phyloP scores from a whole-genome alignment of 768 basidiomycete genomes.

The Trametes meyenii region DNA sequence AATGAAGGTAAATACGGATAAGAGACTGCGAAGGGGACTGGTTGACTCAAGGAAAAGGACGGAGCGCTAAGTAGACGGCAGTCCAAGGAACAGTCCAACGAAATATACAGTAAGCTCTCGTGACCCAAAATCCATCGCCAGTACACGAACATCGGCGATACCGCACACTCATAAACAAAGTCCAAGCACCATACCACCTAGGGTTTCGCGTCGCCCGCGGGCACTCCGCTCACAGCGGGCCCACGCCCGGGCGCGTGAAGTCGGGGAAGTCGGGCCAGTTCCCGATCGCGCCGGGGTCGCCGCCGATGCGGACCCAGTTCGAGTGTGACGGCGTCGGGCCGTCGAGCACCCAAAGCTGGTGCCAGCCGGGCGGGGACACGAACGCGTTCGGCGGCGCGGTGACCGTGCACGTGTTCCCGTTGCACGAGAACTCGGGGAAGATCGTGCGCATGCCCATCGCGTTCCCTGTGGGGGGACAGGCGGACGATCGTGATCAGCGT shows the following conservation, averaged over 20 bases:
- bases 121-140: too few relatives aligned
- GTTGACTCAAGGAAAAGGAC: too few relatives aligned
- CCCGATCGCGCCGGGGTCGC: slow-evolving; percentile 69
- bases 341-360: slow-evolving; percentile 75
- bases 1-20: too few relatives aligned
- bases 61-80: too few relatives aligned
- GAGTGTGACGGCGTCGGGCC: slow-evolving; percentile 80
- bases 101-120: too few relatives aligned
- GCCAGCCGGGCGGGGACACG: slow-evolving; percentile 77
- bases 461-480: slow-evolving; percentile 40
- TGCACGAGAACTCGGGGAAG: slow-evolving; percentile 72
- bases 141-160: too few relatives aligned
- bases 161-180: too few relatives aligned
- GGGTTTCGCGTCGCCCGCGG: too few relatives aligned
- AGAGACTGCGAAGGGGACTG: too few relatives aligned
- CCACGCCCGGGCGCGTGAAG: slow-evolving; percentile 66
- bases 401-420: slow-evolving; percentile 75
- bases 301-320: slow-evolving; percentile 76
- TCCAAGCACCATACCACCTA: too few relatives aligned
- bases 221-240: slow-evolving; percentile 16
- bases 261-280: slow-evolving; percentile 75
- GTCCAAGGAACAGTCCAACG: too few relatives aligned
- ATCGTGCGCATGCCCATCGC: slow-evolving; percentile 72
- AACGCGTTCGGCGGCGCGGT: slow-evolving; percentile 71
- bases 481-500: too few relatives aligned